Percentiles rank a stretch among this genome's conserved stretches.
Conservation (phyloP, 1,139 yeast species). For the Lodderomyces parapsilosis region DNA sequence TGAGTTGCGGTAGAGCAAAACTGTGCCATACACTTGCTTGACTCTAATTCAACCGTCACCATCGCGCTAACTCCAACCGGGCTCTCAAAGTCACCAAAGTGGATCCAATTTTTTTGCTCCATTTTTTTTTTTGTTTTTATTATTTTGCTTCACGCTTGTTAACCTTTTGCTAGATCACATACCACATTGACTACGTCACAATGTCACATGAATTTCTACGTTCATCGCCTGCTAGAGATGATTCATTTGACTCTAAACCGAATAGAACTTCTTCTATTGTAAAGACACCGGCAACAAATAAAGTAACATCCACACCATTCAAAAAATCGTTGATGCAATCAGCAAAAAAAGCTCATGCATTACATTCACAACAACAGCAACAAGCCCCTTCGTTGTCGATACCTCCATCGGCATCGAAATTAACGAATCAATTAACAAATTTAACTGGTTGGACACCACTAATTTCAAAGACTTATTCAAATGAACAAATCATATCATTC, state of each 20-base stretch:
- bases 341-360: slow-evolving; percentile 8
- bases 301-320: slow-evolving; percentile 8
- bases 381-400: slow-evolving; percentile 14
- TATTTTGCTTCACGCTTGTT: too few species aligned
- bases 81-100: too few species aligned
- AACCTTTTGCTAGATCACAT: not conserved
- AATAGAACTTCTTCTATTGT: slow-evolving; percentile 4
- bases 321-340: slow-evolving; percentile 5
- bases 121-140: too few species aligned
- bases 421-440: slow-evolving; percentile 18
- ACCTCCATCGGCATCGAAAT: slow-evolving; percentile 31
- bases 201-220: slow-evolving; percentile 37
- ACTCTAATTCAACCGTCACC: too few species aligned
- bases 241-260: not conserved
- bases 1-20: too few species aligned
- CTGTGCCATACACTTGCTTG: too few species aligned
- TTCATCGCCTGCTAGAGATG: slow-evolving; percentile 32
- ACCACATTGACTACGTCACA: slow-evolving; percentile 3
- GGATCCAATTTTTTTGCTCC: too few species aligned
- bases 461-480: slow-evolving; percentile 38
- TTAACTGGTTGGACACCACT: slow-evolving; percentile 48
- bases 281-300: slow-evolving; percentile 12
- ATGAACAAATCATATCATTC: slow-evolving; percentile 35
- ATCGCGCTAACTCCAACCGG: too few species aligned
- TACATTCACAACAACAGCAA: slow-evolving; percentile 5